Conservation (phyloP, 768 basidiomycete genomes). For the Mrakia gelida region DNA sequence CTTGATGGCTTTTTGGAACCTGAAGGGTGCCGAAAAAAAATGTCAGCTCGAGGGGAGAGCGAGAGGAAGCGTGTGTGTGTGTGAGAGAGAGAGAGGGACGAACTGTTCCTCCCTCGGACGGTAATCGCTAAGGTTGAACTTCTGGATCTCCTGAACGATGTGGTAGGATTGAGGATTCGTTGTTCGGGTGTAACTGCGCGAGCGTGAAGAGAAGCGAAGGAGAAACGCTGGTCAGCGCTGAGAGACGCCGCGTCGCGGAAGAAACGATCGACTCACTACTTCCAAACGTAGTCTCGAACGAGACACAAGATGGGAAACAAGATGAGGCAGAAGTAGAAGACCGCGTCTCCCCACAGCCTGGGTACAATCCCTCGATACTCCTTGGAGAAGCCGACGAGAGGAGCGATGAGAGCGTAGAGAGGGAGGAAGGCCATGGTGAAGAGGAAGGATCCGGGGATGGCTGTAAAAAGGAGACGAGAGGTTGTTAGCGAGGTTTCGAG, state of each 20-base stretch:
- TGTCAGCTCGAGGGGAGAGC: constrained; percentile 16
- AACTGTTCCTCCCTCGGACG: constrained; percentile 95
- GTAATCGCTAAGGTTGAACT: constrained; percentile 50
- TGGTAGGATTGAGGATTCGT: constrained; percentile 92
- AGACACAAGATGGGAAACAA: constrained; percentile 81
- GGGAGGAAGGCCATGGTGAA: constrained; percentile 97
- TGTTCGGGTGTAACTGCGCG: constrained; percentile 74
- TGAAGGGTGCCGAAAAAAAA: constrained; percentile 40
- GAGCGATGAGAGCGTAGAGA: constrained; percentile 80
- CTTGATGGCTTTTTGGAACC: constrained; percentile 98
- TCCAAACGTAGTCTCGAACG: constrained; percentile 87
- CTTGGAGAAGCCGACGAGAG: constrained; percentile 74
- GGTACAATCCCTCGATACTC: constrained; percentile 89
- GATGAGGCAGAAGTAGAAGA: constrained; percentile 86
- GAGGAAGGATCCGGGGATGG: constrained; percentile 93
- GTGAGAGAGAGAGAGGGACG: constrained; percentile 18
- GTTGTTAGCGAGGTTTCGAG: background rate
- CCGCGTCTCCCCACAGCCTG: constrained; percentile 75
- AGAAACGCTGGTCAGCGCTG: background rate
- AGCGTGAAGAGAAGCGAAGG: background rate
- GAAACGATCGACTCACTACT: constrained; percentile 65
- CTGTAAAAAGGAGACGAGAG: constrained; percentile 45
- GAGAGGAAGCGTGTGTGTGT: too few species aligned
- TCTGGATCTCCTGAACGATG: constrained; percentile 84
- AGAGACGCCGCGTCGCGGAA: background rate